These are phyloP conservation scores for Acacia concinna DNA, from an alignment of 331 rosid genomes.

Conservation along the genomic window DNA sequence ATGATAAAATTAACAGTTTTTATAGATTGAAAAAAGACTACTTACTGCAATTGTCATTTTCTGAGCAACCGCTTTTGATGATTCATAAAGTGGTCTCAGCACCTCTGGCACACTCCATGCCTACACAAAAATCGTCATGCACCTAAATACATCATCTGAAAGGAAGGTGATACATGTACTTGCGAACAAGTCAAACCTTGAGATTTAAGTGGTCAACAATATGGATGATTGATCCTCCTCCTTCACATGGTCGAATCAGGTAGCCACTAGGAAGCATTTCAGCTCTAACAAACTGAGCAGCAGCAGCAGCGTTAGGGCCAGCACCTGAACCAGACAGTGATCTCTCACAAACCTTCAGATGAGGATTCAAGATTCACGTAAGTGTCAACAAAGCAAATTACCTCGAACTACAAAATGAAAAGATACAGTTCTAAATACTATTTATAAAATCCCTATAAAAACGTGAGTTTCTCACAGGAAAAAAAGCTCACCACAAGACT, in stretches of 20 bases:
- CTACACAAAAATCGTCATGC: constrained; percentile 36
- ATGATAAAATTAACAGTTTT: background rate
- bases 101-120: constrained; percentile 98
- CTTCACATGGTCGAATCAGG: constrained; percentile 92
- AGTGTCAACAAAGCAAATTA: background rate
- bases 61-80: constrained; percentile 88
- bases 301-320: constrained; percentile 75
- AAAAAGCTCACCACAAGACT: constrained; percentile 78
- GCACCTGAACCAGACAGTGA: constrained; percentile 94
- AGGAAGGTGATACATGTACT: background rate
- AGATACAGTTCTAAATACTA: background rate
- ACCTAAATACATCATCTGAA: constrained; percentile 11
- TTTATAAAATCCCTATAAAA: background rate
- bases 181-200: constrained; percentile 52
- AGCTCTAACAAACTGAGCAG: constrained; percentile 89
- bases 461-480: background rate
- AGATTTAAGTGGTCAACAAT: constrained; percentile 96
- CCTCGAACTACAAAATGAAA: background rate
- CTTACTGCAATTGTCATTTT: constrained; percentile 91
- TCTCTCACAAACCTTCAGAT: constrained; percentile 84
- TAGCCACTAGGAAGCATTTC: constrained; percentile 94
- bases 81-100: constrained; percentile 88
- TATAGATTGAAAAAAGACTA: constrained; percentile 16
- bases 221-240: constrained; percentile 97
- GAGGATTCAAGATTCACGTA: constrained; percentile 12